These are phyloP conservation scores for Oldenlandia corymbosa DNA, from an alignment of 257 asterid species.

Conservation along the genomic window DNA sequence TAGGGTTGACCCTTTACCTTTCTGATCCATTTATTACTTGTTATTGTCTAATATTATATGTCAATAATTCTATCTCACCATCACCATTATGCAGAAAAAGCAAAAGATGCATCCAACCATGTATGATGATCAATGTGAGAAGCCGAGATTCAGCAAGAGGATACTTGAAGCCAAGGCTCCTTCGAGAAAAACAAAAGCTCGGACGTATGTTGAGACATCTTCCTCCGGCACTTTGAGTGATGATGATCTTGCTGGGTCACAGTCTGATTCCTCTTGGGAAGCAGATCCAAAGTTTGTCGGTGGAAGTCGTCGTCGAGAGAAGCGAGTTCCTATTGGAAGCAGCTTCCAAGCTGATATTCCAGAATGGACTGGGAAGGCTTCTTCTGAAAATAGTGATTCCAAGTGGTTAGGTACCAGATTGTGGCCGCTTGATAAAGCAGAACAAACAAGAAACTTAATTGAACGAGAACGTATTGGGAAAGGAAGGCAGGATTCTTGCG, in stretches of 20 bases:
- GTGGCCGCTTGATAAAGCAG: slow-evolving; percentile 33
- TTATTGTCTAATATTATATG: no score
- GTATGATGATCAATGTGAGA: slow-evolving; percentile 61
- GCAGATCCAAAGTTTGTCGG: slow-evolving; percentile 1
- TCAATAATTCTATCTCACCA: no score
- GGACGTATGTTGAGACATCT: not conserved
- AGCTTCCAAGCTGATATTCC: slow-evolving; percentile 15
- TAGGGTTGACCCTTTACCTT: no score
- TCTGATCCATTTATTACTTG: no score
- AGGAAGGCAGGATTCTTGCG: slow-evolving; percentile 41
- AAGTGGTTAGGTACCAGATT: slow-evolving; percentile 35
- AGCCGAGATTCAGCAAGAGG: slow-evolving; percentile 68
- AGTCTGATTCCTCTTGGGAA: slow-evolving; percentile 11
- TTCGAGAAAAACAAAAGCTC: slow-evolving; percentile 21
- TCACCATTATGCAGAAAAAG: slow-evolving; percentile 47
- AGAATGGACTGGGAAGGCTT: slow-evolving; percentile 20
- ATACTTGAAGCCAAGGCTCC: slow-evolving; percentile 48
- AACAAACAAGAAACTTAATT: slow-evolving; percentile 26
- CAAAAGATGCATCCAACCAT: slow-evolving; percentile 82
- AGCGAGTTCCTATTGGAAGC: slow-evolving; percentile 13
- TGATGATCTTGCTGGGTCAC: slow-evolving; percentile 3
- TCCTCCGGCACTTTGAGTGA: slow-evolving; percentile 14
- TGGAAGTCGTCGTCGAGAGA: not conserved
- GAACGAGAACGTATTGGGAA: slow-evolving; percentile 40
- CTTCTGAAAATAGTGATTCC: slow-evolving; percentile 40